phyloP scores from a whole-genome alignment of 306 rosid species.

The Vicia sativa region DNA sequence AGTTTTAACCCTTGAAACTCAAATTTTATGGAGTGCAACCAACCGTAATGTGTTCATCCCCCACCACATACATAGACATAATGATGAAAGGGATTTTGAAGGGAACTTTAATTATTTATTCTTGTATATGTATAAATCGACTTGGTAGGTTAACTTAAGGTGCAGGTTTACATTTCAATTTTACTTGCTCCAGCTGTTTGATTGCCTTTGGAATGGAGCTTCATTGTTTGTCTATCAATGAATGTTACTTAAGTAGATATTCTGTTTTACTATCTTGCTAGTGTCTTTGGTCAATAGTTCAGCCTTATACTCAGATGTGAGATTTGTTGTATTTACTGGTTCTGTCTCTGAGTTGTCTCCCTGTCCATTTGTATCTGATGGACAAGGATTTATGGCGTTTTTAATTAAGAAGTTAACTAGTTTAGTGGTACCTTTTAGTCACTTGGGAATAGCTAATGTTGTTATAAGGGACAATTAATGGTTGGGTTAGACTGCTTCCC shows the following conservation, averaged over 20 bases:
- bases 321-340: not conserved
- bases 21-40: constrained; percentile 5
- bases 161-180: constrained; percentile 6
- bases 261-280: not conserved
- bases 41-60: not conserved
- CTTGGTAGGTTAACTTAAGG: not conserved
- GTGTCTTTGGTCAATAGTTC: constrained; percentile 24
- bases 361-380: not conserved
- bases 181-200: constrained; percentile 19
- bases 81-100: not conserved
- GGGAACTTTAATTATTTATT: not conserved
- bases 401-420: not conserved
- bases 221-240: not conserved
- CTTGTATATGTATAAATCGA: not conserved
- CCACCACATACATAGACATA: not conserved
- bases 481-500: constrained; percentile 8
- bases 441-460: constrained; percentile 20
- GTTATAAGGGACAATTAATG: constrained; percentile 12
- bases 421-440: constrained; percentile 7
- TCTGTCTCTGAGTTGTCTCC: not conserved
- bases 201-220: constrained; percentile 20
- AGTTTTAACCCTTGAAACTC: not conserved
- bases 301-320: not conserved
- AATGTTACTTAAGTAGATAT: constrained; percentile 2
- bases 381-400: not conserved